Base-by-base conservation (phyloP, 805 yeast genomes). In the Pichia nakasei region DNA sequence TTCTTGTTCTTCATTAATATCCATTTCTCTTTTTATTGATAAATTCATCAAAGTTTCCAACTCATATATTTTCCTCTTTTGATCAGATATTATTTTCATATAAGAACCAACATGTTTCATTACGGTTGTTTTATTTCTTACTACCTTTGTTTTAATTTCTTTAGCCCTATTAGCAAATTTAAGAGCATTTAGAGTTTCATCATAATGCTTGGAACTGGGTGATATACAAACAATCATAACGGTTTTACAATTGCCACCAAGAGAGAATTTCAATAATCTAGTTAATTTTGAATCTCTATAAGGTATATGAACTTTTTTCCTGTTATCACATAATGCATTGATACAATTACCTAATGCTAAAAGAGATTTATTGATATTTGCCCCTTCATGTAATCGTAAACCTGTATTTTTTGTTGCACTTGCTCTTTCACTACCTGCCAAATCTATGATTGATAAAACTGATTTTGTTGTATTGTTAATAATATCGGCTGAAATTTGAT, bases 381-480 rank as follows among this genome's bases (percentile, higher is more conserved):
- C 97, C 22, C 97, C 97, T 60, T 91, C 97, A 44, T 77, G 75
- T 13, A 91, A 69, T 39, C 96, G 66, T 26, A 72, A 75, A 0
- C 97, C 97, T 38, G 87, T 64, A 60, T 91, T 91, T 51, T 76
- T 78, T 0, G 97, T 88, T 0, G 93, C 83, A 0, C 93, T 80
- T 0, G 97, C 97, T 35, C 97, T 69, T 64, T 91, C 97, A 62
- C 95, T 84, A 5, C 97, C 97, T 0, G 97, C 97, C 37, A 91
- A 65, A 61, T 91, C 97, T 39, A 91, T 89, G 22, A 91, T 82
- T 1, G 93, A 82, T 26, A 89, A 65, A 0, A 95, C 85, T 0
- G 95, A 88, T 63, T 75, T 80, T 0, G 81, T 76, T 51, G 82
- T 89, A 27, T 78, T 72, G 54, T 83, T 86, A 15, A 68, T 68